Evolutionary conservation across 2,329 filamentous ascomycete species (phyloP).

Genomic region (Arthrinium phaeospermum): DNA sequence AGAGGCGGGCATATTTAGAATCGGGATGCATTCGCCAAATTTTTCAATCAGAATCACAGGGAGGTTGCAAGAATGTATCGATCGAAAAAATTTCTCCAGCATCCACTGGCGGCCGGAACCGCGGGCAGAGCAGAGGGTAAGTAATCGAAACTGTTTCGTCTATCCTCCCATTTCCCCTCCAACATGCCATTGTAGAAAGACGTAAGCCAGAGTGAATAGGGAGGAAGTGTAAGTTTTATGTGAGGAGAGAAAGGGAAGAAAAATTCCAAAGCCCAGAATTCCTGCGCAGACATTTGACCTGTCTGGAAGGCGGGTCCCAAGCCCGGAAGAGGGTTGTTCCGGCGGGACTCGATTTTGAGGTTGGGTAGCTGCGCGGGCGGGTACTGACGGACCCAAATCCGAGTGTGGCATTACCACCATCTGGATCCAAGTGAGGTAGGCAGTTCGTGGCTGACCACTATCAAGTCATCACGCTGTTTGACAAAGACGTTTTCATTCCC

Average conservation of each 20-base stretch:
- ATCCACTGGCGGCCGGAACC: constrained; percentile 37
- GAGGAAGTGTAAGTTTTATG: constrained; percentile 50
- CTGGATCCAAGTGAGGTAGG: background rate
- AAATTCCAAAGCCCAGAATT: constrained; percentile 19
- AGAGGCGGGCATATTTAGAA: background rate
- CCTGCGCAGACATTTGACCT: constrained; percentile 8
- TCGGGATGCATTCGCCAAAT: background rate
- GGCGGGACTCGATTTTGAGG: background rate
- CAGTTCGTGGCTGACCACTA: background rate
- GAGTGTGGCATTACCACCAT: background rate
- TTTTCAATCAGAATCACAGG: background rate
- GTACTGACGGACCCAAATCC: background rate
- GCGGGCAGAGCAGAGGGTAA: constrained; percentile 61
- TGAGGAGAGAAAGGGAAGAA: constrained; percentile 41
- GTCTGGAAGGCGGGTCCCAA: background rate
- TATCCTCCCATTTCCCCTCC: constrained; percentile 75
- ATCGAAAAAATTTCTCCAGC: constrained; percentile 42
- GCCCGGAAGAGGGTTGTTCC: background rate
- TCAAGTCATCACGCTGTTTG: background rate
- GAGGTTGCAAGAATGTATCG: constrained; percentile 38
- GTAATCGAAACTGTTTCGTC: constrained; percentile 57
- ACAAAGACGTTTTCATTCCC: background rate
- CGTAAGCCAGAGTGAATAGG: constrained; percentile 72
- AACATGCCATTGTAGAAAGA: constrained; percentile 58
- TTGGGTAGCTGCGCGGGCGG: background rate